Percentiles rank a stretch among this genome's conserved stretches.
Conservation (phyloP, 202 grass and related monocot genomes). For the Hordeum pubiflorum region DNA sequence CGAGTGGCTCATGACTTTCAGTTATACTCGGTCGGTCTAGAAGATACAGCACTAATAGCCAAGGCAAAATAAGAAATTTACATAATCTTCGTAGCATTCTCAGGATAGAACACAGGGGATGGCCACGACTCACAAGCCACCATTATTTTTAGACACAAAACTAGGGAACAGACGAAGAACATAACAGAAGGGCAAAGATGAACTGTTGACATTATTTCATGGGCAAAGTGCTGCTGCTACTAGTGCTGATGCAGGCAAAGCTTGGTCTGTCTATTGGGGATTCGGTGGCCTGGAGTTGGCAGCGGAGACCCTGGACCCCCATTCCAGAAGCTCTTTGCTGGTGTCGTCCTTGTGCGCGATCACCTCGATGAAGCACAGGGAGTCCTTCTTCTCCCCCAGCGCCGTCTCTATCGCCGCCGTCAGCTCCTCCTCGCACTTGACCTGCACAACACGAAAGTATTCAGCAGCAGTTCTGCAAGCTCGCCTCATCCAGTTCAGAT, state of each 20-base stretch:
- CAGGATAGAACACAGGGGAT: neutral
- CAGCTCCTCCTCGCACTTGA: constrained; percentile 73
- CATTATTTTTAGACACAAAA: neutral
- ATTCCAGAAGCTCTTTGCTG: constrained; percentile 86
- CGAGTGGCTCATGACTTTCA: too few relatives aligned
- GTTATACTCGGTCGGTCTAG: too few relatives aligned
- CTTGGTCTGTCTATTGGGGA: constrained; percentile 32
- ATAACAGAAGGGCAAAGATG: neutral
- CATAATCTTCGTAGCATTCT: neutral
- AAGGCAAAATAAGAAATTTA: neutral
- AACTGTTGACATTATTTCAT: neutral
- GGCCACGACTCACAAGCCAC: neutral
- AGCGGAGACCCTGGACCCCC: constrained; percentile 80
- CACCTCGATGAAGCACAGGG: constrained; percentile 78
- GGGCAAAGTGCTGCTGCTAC: too few relatives aligned
- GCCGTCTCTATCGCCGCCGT: constrained; percentile 45
- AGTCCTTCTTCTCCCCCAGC: constrained; percentile 42
- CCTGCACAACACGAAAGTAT: constrained; percentile 21
- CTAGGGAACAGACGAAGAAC: too few relatives aligned
- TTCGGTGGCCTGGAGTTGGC: constrained; percentile 73
- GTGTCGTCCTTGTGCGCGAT: constrained; percentile 84
- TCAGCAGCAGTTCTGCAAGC: neutral
- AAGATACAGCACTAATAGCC: neutral
- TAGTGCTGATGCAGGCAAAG: neutral
- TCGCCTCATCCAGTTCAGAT: neutral